Evolutionary conservation across 192 early-diverging fungal genomes (phyloP), one percentile per base, ranked within the genome.

Genomic region (Mortierella hygrophila): DNA sequence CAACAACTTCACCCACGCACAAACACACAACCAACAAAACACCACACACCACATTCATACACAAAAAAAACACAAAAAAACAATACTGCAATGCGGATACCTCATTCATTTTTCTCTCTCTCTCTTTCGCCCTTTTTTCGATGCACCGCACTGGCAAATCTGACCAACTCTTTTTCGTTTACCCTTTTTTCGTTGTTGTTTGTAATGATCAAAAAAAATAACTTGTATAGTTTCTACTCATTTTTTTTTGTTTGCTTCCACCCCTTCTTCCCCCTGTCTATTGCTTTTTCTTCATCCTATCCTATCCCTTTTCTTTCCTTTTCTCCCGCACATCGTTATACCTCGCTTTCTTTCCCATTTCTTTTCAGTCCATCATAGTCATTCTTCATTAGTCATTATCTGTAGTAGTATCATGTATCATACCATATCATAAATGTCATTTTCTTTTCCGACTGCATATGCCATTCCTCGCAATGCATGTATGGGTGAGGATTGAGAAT

Each of bases 381-480:
- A 63, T 13, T 29, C 9, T 32, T n/a, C 57, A 60, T 60, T n/a
- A 60, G 23, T n/a, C 57, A n/a, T 60, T 60, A 3, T 60, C 57
- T 65, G 60, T 65, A 65, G 29, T 65, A 32, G 26, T 65, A 65
- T 65, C 26, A 65, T 65, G 60, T 42, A 71, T 41, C 23, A 71
- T 41, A 71, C 20, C 49, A 52, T 52, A 71, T 40, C 38, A 71
- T 40, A 11, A 70, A 7, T 10, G 26, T 35, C 35, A 35, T 21
- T 42, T 15, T 35, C 40, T 4, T 3, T 8, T 35, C 21, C 38
- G 4, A 40, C 20, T 11, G 10, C 6, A 57, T 21, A 21, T 18
- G 5, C 9, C 52, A 21, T 23, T 57, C 21, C n/a, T 57, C 26
- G 23, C 5, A 57, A 57, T 11, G n/a, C 21, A 26, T 26, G 55